Percentiles rank a stretch among this genome's conserved stretches.
Evolutionary conservation across 768 basidiomycete species (phyloP).

Genomic region (Pisolithus orientalis): DNA sequence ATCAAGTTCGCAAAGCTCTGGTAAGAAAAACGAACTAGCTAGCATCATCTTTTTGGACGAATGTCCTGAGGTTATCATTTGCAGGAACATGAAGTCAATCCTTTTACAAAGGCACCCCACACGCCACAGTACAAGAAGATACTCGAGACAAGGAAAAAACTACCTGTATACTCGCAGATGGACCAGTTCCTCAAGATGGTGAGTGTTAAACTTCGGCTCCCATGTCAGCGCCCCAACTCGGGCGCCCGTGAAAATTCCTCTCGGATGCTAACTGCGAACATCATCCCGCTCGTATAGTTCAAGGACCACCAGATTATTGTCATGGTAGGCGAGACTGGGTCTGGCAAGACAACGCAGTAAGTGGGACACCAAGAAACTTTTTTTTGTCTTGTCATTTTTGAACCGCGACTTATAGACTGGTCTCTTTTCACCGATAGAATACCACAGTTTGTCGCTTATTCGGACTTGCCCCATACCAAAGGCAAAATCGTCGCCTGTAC

Average conservation of each 20-base stretch:
- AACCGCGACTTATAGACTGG: constrained; percentile 22
- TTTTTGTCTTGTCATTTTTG: constrained; percentile 12
- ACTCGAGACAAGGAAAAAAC: constrained; percentile 72
- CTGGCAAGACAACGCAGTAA: constrained; percentile 94
- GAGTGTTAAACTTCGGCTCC: constrained; percentile 28
- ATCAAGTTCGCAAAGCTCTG: constrained; percentile 64
- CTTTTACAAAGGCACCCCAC: constrained; percentile 80
- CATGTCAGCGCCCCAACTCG: neutral
- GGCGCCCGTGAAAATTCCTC: neutral
- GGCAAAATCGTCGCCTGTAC: constrained; percentile 95
- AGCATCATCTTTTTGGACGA: neutral
- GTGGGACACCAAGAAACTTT: constrained; percentile 27
- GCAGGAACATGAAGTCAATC: constrained; percentile 76
- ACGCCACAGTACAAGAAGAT: constrained; percentile 82
- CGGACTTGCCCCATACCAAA: constrained; percentile 85
- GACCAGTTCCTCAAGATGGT: constrained; percentile 87
- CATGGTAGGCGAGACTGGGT: constrained; percentile 92
- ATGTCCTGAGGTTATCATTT: neutral
- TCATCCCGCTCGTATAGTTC: constrained; percentile 12
- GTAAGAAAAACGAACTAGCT: constrained; percentile 34
- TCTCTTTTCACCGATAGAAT: constrained; percentile 52
- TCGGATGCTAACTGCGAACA: neutral
- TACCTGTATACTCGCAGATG: constrained; percentile 93
- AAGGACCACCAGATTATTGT: constrained; percentile 69
- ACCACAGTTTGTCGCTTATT: constrained; percentile 93